Percentiles rank a stretch among this genome's conserved stretches.
These are phyloP conservation scores for Limonium bicolor DNA, from an alignment of 148 eudicot genomes.

Conservation along the genomic window DNA sequence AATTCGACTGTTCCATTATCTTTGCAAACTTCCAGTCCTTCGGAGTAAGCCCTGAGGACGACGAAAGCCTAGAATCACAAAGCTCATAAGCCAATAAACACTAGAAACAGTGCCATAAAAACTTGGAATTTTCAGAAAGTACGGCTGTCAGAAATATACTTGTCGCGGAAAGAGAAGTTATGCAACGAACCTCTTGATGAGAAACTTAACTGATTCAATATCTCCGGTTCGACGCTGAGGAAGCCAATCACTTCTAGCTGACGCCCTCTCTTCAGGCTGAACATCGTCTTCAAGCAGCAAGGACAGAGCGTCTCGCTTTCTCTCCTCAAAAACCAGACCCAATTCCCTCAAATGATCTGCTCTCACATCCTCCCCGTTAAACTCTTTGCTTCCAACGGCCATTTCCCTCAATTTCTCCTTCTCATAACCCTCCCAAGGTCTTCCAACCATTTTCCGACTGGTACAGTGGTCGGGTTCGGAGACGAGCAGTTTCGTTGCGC, in stretches of 20 bases:
- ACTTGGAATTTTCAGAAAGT: background rate
- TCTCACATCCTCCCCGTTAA: constrained; percentile 30
- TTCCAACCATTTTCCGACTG: constrained; percentile 30
- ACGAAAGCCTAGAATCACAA: constrained; percentile 39
- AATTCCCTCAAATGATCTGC: constrained; percentile 52
- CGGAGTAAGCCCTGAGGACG: constrained; percentile 28
- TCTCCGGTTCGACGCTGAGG: constrained; percentile 25
- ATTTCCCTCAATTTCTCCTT: constrained; percentile 30
- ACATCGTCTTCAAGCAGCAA: constrained; percentile 69
- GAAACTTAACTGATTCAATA: constrained; percentile 37
- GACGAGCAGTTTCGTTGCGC: constrained; percentile 15
- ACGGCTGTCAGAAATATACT: no score
- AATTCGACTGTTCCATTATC: constrained; percentile 59
- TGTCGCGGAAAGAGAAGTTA: background rate
- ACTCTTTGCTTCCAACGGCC: constrained; percentile 15
- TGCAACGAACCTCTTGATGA: constrained; percentile 47
- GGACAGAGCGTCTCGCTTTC: constrained; percentile 36
- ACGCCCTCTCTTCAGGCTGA: constrained; percentile 35
- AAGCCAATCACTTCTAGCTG: constrained; percentile 14
- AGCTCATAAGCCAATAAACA: constrained; percentile 2
- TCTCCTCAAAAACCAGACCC: constrained; percentile 43
- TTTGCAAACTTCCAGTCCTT: constrained; percentile 79
- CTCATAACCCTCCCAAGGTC: constrained; percentile 62
- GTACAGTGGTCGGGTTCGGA: constrained; percentile 2
- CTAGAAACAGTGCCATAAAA: background rate